Percentiles rank a stretch among this genome's conserved stretches.
phyloP scores from a whole-genome alignment of 2,329 filamentous ascomycete genomes.

The Phyllosticta paracitricarpa region DNA sequence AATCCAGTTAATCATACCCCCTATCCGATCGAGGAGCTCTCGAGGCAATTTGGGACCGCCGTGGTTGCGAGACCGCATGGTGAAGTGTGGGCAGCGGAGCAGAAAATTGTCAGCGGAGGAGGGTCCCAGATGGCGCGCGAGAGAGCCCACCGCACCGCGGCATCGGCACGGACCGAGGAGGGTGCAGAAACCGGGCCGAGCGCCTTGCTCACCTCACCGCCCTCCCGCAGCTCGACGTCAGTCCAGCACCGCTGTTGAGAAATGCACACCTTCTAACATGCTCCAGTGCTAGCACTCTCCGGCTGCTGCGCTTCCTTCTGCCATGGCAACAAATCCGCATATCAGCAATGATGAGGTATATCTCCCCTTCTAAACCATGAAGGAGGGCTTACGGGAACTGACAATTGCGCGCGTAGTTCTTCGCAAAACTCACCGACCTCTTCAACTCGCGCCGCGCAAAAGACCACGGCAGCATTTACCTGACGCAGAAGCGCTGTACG shows the following conservation, averaged over 20 bases:
- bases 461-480: conserved; percentile 62
- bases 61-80: conserved; percentile 28
- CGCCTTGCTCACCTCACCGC: conserved; percentile 14
- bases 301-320: conserved; percentile 1
- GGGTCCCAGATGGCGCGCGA: neutral
- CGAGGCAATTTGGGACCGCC: conserved; percentile 37
- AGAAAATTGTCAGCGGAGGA: conserved; percentile 15
- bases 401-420: conserved; percentile 49
- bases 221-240: conserved; percentile 7
- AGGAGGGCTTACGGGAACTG: neutral
- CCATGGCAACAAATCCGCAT: conserved; percentile 31
- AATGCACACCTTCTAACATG: neutral
- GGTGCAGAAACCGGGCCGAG: conserved; percentile 1
- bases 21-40: conserved; percentile 35
- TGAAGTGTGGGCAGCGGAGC: conserved; percentile 13
- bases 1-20: conserved; percentile 14
- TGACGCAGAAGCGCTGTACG: conserved; percentile 67
- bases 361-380: neutral
- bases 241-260: neutral
- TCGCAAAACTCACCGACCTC: conserved; percentile 55
- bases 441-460: conserved; percentile 58
- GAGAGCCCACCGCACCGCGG: neutral
- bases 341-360: conserved; percentile 53
- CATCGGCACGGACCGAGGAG: neutral
- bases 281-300: neutral